Base-by-base conservation (phyloP, 2,329 filamentous ascomycete species). In the Colletotrichum magnum region DNA sequence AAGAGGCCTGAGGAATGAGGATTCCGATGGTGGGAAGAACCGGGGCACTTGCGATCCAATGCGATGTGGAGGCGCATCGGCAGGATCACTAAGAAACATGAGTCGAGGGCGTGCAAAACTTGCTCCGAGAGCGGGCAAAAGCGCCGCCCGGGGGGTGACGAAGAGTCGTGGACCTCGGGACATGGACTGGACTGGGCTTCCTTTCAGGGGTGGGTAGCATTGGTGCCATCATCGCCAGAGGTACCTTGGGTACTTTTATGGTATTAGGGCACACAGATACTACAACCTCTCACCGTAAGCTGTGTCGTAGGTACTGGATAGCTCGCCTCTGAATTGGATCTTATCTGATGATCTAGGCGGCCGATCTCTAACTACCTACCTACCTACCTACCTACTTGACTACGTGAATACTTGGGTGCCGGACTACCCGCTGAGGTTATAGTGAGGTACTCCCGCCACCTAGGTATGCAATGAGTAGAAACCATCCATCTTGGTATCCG, bases 61-160 rank as follows among this genome's bases (percentile, higher is more conserved):
- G 28, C 26, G 24, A 24, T 65, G 65, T 60, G 54, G 54, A 57
- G 61, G 56, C 41, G 16, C 16, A 18, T 18, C 45, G 48, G 66
- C 43, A 69, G 54, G 54, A 69, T 69, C 61, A 65, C 54, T 45
- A 69, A 65, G 62, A 65, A 65, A 51, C 66, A 60, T 59, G 61
- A 65, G 66, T 69, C 66, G 61, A 56, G 54, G 41, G 51, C 41
- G 48, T 21, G 43, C 66, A 66, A 56, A 66, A 43, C 66, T 69
- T 69, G 66, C 56, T 60, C 66, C 66, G 66, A 69, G 56, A 69
- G 62, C 61, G 61, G 66, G 66, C 66, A 39, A 28, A 45, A 45
- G 56, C 9, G 26, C 50, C n/a, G n/a, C n/a, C n/a, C n/a, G 56
- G 66, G 66, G 66, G 50, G 41, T 47, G 43, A 60, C 62, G 66